Evolutionary conservation across 306 rosid genomes (phyloP).

Genomic region (Psophocarpus tetragonolobus): DNA sequence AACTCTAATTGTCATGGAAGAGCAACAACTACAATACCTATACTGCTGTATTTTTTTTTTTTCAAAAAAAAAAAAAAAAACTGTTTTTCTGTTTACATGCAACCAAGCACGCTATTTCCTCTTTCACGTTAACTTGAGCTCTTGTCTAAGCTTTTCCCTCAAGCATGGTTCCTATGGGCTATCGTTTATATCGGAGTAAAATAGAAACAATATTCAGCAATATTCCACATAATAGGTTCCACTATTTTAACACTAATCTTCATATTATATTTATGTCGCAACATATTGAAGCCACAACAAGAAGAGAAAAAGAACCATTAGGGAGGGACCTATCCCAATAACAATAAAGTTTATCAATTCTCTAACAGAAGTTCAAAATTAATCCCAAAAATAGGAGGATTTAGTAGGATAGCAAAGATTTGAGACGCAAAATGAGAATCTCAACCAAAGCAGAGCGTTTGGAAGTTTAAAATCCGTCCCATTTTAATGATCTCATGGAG

Average conservation of each 20-base stretch:
- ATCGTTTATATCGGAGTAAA: background rate
- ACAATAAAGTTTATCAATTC: background rate
- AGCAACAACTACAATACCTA: too few relatives aligned
- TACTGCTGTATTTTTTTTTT: too few relatives aligned
- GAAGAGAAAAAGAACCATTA: background rate
- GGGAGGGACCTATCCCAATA: slow-evolving; percentile 14
- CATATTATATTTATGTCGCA: background rate
- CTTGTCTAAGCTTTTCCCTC: background rate
- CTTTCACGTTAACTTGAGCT: background rate
- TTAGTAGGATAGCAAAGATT: slow-evolving; percentile 14
- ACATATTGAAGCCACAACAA: background rate
- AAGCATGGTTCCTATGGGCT: background rate
- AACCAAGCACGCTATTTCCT: background rate
- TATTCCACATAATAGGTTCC: background rate
- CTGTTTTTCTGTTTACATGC: background rate
- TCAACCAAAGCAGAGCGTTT: slow-evolving; percentile 20
- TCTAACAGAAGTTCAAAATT: slow-evolving; percentile 18
- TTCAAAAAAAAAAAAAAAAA: background rate
- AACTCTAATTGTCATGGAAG: too few relatives aligned
- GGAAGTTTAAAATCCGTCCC: background rate
- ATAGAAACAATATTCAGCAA: background rate
- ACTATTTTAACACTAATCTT: background rate
- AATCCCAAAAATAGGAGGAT: slow-evolving; percentile 20
- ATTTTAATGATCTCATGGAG: background rate
- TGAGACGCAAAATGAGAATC: slow-evolving; percentile 1